Conservation (phyloP, 768 basidiomycete genomes). For the Pisolithus sp. region DNA sequence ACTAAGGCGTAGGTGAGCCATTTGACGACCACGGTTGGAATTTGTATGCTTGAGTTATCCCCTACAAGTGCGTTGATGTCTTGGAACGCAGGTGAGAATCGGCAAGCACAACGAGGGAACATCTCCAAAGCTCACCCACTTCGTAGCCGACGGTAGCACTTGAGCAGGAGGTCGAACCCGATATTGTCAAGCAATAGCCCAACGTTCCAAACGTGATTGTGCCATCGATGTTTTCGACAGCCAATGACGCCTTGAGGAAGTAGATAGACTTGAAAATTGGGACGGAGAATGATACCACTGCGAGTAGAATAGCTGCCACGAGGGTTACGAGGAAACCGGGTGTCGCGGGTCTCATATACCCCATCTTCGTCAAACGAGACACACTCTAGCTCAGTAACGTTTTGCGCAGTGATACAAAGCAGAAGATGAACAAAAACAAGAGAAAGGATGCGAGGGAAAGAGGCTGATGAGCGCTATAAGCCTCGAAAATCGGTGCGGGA, state of each 20-base stretch:
- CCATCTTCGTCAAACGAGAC: slow-evolving; percentile 35
- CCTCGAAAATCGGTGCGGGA: too few species aligned
- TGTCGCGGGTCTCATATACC: slow-evolving; percentile 73
- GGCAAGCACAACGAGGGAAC: not conserved
- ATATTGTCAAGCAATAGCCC: slow-evolving; percentile 73
- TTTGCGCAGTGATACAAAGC: not conserved
- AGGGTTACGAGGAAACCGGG: slow-evolving; percentile 85
- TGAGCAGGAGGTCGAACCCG: slow-evolving; percentile 61
- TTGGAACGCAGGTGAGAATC: slow-evolving; percentile 25
- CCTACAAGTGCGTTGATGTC: slow-evolving; percentile 82
- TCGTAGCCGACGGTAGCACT: slow-evolving; percentile 80
- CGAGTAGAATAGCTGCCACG: slow-evolving; percentile 70
- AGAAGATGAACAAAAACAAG: not conserved
- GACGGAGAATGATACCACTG: slow-evolving; percentile 84
- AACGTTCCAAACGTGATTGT: slow-evolving; percentile 80
- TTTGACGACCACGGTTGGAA: slow-evolving; percentile 81
- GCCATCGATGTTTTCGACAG: slow-evolving; percentile 42
- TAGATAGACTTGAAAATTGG: slow-evolving; percentile 85
- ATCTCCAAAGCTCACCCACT: slow-evolving; percentile 54
- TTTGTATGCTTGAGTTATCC: slow-evolving; percentile 55
- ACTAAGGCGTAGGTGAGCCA: slow-evolving; percentile 95
- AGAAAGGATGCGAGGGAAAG: too few species aligned
- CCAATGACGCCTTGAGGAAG: slow-evolving; percentile 75
- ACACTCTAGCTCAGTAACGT: not conserved
- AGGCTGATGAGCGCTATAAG: too few species aligned